Evolutionary conservation across 148 eudicot genomes (phyloP).

Genomic region (Limonium bicolor): DNA sequence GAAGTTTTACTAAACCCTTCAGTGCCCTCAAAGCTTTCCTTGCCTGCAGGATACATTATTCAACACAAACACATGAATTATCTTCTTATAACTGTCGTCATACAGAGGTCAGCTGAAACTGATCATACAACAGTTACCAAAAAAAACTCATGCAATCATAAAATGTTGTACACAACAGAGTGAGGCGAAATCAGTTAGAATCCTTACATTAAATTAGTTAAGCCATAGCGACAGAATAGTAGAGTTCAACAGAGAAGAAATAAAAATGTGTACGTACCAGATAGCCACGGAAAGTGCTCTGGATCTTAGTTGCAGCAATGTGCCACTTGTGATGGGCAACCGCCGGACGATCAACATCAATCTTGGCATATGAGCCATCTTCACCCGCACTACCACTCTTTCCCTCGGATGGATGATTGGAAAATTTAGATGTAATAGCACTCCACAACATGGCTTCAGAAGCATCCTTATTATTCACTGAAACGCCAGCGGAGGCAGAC

Average conservation of each 20-base stretch:
- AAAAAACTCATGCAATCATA: not conserved
- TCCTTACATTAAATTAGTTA: not conserved
- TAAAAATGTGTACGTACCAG: slow-evolving; percentile 45
- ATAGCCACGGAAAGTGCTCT: slow-evolving; percentile 51
- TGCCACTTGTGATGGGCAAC: not conserved
- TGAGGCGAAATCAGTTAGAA: not conserved
- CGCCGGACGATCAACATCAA: not conserved
- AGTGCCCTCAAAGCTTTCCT: slow-evolving; percentile 69
- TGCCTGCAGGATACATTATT: slow-evolving; percentile 31
- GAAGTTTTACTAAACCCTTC: slow-evolving; percentile 70
- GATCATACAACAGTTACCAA: not conserved
- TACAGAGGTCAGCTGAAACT: not conserved
- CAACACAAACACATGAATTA: too few relatives aligned
- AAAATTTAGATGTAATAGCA: not conserved
- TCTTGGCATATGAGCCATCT: not conserved
- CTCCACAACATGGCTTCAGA: not conserved
- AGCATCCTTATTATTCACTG: not conserved
- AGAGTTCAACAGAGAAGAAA: not conserved
- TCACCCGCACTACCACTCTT: not conserved
- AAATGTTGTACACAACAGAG: not conserved
- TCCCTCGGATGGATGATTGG: not conserved
- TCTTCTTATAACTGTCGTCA: too few relatives aligned
- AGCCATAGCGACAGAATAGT: not conserved
- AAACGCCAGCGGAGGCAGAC: not conserved
- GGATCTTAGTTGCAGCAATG: slow-evolving; percentile 51